A percentile compares a stretch with the other conserved stretches of the same genome.
These are phyloP conservation scores for Lodderomyces oxycetoniae DNA, from an alignment of 1,139 yeast genomes.

Conservation along the genomic window DNA sequence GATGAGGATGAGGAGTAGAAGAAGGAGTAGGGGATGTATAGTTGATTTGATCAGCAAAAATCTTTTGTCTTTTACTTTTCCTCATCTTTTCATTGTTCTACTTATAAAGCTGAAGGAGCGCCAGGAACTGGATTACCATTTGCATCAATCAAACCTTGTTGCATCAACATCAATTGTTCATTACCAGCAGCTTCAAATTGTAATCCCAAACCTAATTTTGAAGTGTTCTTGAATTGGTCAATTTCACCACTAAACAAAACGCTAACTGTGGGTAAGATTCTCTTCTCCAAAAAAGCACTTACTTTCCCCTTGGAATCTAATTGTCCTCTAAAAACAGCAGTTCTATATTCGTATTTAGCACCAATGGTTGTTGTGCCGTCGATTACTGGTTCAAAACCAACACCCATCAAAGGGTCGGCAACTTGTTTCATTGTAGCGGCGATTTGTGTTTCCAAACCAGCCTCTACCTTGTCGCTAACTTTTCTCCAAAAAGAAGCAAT, in stretches of 20 bases:
- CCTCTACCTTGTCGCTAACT: conserved; percentile 89
- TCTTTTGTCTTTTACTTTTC: conserved; percentile 4
- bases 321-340: conserved; percentile 93
- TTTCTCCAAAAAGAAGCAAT: conserved; percentile 92
- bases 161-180: conserved; percentile 73
- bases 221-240: conserved; percentile 81
- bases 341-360: conserved; percentile 97
- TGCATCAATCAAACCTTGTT: conserved; percentile 75
- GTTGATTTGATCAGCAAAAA: conserved; percentile 6
- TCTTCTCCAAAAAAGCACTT: conserved; percentile 85
- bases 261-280: conserved; percentile 87
- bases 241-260: conserved; percentile 85
- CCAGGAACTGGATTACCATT: conserved; percentile 83
- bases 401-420: conserved; percentile 75
- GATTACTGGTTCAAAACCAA: conserved; percentile 73
- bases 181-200: conserved; percentile 94
- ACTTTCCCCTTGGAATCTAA: conserved; percentile 90
- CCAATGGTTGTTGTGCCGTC: conserved; percentile 94
- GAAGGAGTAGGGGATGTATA: no score
- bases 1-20: no score
- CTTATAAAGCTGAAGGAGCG: conserved; percentile 35
- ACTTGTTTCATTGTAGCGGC: conserved; percentile 76
- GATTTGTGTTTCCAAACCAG: conserved; percentile 90
- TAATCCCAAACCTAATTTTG: conserved; percentile 88
- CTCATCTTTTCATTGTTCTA: background rate